Evolutionary conservation across 2,329 filamentous ascomycete species (phyloP), one percentile per base, ranked within the genome.

Genomic region (Fusarium sp.): DNA sequence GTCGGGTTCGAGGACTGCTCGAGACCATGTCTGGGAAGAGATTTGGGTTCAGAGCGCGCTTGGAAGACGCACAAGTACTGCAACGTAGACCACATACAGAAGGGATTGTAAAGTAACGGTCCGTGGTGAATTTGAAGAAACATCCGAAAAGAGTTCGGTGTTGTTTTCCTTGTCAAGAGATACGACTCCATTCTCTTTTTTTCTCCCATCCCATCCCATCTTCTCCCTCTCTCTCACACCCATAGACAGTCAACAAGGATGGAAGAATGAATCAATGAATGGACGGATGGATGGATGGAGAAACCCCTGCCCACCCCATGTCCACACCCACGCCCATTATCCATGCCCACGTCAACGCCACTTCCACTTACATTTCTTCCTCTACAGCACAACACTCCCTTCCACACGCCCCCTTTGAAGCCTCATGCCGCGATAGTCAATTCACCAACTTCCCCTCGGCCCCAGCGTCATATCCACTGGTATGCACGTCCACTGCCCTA

Each of bases 381-480:
- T 20, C 34, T n/a, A n/a, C 18, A 37, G 10, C 18, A 37, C 34
- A 37, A 18, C 20, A 41, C 32, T 27, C 48, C 20, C 22, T 37
- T 51, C 18, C 16, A 51, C 65, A 65, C 69, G 54, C 55, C 69
- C 48, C 49, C 30, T n/a, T 52, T 37, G 24, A 48, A 41, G 12
- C 48, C 37, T 53, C 61, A 67, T 57, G 56, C 62, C 53, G 60
- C 51, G 59, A 65, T 70, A 54, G 52, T 59, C 61, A 59, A 52
- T 37, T 60, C 61, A 48, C 57, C 61, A 59, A 52, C 34, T 60
- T 62, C 55, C 56, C 58, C 40, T 65, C 55, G 42, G 48, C 55
- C 61, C 59, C 57, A 61, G 70, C 53, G 57, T 48, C 60, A 63
- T 72, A 62, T 58, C 72, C 70, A 74, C 72, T 71, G 59, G 65